Evolutionary conservation across 2,329 filamentous ascomycete genomes (phyloP), one percentile per base, ranked within the genome.

Genomic region (Xylaria polymorpha): DNA sequence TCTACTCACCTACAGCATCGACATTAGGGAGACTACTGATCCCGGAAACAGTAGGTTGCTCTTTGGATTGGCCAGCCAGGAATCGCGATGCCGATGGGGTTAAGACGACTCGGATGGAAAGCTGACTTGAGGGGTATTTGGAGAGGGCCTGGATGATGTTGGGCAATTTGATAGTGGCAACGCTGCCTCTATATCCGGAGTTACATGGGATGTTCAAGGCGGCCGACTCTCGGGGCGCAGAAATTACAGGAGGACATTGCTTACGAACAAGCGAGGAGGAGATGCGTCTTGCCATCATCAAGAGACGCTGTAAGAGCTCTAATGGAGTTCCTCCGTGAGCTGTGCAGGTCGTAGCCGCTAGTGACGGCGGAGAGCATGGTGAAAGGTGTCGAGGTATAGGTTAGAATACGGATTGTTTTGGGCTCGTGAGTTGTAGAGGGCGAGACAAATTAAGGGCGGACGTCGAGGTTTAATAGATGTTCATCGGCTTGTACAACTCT

Each of bases 151-250:
- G 76, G 68, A 91, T 84, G 72, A 94, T 93, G 46, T 87, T 83
- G 1, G 89, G 89, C 2, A 94, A 83, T 78, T 98, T 98, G 77
- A 97, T 97, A 7, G 92, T 94, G 15, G 94, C 94, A n/a, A 97
- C 93, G 0, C 92, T 91, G 58, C 90, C 57, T 51, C 68, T 70
- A 25, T 57, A 25, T 37, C 18, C 20, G 84, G 55, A 22, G 61
- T 71, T 65, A 66, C 51, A 56, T 56, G 25, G 29, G 20, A 41
- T 6, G 41, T 57, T 25, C 41, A 53, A 39, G 41, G 15, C 32
- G 29, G 18, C 25, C n/a, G 20, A 37, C 5, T 22, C n/a, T 22
- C 6, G 15, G 58, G 58, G 32, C 4, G 43, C 7, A 41, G n/a
- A 15, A 20, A 61, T 66, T 20, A 69, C 48, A 41, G 39, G 39